Evolutionary conservation across 208 protist species (phyloP), one percentile per base, ranked within the genome.

Genomic region (Lotmaria passim): DNA sequence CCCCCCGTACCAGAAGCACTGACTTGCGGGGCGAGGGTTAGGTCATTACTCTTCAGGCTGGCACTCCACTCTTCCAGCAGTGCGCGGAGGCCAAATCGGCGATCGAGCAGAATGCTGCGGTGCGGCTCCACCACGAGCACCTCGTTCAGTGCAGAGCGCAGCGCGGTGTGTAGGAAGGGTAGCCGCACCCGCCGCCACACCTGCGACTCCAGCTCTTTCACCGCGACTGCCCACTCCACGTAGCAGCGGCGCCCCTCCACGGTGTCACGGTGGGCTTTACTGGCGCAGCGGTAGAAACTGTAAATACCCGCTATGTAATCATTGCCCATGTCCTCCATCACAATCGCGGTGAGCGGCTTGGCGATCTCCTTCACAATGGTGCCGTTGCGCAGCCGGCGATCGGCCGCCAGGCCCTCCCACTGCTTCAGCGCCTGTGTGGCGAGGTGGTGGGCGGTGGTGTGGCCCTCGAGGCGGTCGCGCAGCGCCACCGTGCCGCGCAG

Each of bases 41-140:
- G 59, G 19, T 59, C 77, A n/a, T 67, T 66, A 7, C 70, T 28
- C 52, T 46, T 47, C n/a, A 67, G 30, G 17, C 48, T 50, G 3
- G 73, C 73, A 14, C 44, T 67, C 81, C 81, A 93, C 21, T 70
- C 70, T 23, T 89, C 83, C 26, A 93, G 81, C 73, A 85, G 71
- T n/a, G 81, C 74, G 26, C 70, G 68, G 46, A 91, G 75, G 7
- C 88, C 88, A 56, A 73, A 72, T n/a, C 72, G 53, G 2, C 58
- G 31, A 51, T 91, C 85, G 17, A 91, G 74, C 48, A 93, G 75
- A 56, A 93, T 57, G 26, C 44, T 34, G 46, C 83, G 79, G 55
- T 91, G 85, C 14, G 73, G 70, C 43, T 87, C 80, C 31, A 86
- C 64, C 28, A 93, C 61, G 14, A 93, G 75, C 23, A 82, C 68